These are phyloP conservation scores for Craterostigma plantagineum DNA, from an alignment of 257 asterid genomes.

Conservation along the genomic window DNA sequence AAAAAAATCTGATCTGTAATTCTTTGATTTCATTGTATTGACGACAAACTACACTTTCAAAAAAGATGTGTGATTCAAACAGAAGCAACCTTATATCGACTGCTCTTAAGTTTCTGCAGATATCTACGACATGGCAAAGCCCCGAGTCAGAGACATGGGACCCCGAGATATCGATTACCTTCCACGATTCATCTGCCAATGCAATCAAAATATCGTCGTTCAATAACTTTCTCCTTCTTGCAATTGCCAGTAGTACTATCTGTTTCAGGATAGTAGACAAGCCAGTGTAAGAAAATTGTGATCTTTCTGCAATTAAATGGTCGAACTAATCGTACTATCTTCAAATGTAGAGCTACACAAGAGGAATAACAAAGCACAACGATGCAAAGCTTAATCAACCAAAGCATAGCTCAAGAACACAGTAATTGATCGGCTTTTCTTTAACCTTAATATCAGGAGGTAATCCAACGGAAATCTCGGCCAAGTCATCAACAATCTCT, in stretches of 20 bases:
- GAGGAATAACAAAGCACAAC: not conserved
- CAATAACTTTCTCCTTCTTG: constrained; percentile 70
- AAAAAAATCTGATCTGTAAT: no score
- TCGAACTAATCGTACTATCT: not conserved
- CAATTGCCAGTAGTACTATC: constrained; percentile 72
- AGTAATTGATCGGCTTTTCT: not conserved
- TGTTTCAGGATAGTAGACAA: constrained; percentile 10
- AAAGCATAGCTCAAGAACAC: not conserved
- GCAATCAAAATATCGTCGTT: constrained; percentile 48
- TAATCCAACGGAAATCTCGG: constrained; percentile 39
- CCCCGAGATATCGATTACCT: constrained; percentile 59
- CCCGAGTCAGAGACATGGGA: constrained; percentile 73
- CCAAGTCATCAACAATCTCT: constrained; percentile 59
- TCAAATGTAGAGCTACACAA: not conserved
- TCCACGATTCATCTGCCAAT: constrained; percentile 71
- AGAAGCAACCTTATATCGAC: constrained; percentile 60
- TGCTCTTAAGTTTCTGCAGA: constrained; percentile 42
- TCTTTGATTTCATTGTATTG: no score
- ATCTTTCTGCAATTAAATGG: not conserved
- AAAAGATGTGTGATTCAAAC: constrained; percentile 3
- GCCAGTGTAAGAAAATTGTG: not conserved
- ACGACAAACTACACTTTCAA: not conserved
- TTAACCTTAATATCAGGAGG: constrained; percentile 62
- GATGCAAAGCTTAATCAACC: not conserved
- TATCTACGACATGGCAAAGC: constrained; percentile 29